Evolutionary conservation across 2,329 filamentous ascomycete species (phyloP).

Genomic region (Corynespora cassiicola): DNA sequence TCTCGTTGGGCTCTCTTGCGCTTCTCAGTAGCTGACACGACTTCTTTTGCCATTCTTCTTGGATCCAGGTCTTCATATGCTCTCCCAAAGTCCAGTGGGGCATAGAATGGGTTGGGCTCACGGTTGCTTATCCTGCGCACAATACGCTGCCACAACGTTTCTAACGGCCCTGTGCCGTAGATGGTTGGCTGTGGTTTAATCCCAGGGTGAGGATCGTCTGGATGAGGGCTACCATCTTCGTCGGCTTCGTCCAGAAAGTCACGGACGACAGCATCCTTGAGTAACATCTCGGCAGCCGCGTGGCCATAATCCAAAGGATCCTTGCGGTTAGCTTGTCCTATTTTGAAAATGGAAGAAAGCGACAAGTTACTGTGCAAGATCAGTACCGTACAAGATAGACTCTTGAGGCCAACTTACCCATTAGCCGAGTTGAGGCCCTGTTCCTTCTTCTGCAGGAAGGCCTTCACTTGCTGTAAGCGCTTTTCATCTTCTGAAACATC

Average conservation of each 20-base stretch:
- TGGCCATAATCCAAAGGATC: constrained; percentile 93
- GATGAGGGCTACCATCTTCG: constrained; percentile 36
- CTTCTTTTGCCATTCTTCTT: constrained; percentile 86
- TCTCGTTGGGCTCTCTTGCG: constrained; percentile 89
- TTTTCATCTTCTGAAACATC: constrained; percentile 99
- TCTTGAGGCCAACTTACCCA: constrained; percentile 50
- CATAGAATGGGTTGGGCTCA: constrained; percentile 96
- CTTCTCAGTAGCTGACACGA: constrained; percentile 80
- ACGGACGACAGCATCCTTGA: constrained; percentile 93
- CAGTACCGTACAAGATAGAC: constrained; percentile 6
- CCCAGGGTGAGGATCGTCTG: constrained; percentile 39
- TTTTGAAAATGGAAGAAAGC: constrained; percentile 68
- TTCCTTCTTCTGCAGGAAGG: constrained; percentile 91
- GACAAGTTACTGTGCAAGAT: constrained; percentile 67
- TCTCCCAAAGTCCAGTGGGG: constrained; percentile 73
- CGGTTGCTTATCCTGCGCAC: constrained; percentile 63
- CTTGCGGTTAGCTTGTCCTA: constrained; percentile 67
- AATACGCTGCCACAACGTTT: constrained; percentile 67
- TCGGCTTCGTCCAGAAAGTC: constrained; percentile 86
- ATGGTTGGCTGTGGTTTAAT: constrained; percentile 47
- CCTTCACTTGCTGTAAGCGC: constrained; percentile 92
- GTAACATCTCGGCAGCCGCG: constrained; percentile 91
- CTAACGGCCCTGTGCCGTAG: constrained; percentile 65
- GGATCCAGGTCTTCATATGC: constrained; percentile 83
- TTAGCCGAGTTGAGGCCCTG: constrained; percentile 68